phyloP scores from a whole-genome alignment of 768 basidiomycete genomes.

The Termitomyces sp. region DNA sequence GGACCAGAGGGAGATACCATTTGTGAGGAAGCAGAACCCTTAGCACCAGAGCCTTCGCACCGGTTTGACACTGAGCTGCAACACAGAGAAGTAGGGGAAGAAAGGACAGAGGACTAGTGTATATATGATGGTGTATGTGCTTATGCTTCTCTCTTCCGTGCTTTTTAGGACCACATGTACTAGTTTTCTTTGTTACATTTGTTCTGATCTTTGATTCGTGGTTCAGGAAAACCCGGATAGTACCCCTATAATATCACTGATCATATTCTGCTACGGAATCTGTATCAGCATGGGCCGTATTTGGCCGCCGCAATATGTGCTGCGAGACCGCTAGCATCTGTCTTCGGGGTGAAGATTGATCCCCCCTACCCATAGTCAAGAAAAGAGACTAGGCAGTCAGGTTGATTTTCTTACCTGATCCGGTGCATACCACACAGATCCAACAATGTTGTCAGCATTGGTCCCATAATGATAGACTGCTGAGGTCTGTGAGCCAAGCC shows the following conservation, averaged over 20 bases:
- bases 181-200: not conserved
- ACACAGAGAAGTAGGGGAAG: slow-evolving; percentile 21
- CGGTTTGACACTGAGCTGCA: slow-evolving; percentile 17
- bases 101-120: slow-evolving; percentile 18
- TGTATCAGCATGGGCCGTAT: slow-evolving; percentile 31
- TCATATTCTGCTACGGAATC: not conserved
- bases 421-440: slow-evolving; percentile 42
- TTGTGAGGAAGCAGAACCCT: slow-evolving; percentile 26
- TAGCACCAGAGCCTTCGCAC: slow-evolving; percentile 21
- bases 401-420: slow-evolving; percentile 21
- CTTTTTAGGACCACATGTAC: slow-evolving; percentile 11
- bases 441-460: slow-evolving; percentile 32
- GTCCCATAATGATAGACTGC: slow-evolving; percentile 41
- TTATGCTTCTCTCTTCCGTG: not conserved
- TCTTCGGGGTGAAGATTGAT: slow-evolving; percentile 39
- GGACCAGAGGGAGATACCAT: slow-evolving; percentile 27
- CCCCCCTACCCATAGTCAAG: slow-evolving; percentile 23
- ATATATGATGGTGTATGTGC: slow-evolving; percentile 3
- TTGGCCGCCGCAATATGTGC: slow-evolving; percentile 38
- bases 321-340: slow-evolving; percentile 36
- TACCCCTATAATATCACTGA: slow-evolving; percentile 9
- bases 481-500: slow-evolving; percentile 33
- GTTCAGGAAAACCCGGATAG: slow-evolving; percentile 7
- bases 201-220: slow-evolving; percentile 9
- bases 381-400: not conserved